Conservation (phyloP, 352 stramenopile species). For the Phytophthora sansomeana region DNA sequence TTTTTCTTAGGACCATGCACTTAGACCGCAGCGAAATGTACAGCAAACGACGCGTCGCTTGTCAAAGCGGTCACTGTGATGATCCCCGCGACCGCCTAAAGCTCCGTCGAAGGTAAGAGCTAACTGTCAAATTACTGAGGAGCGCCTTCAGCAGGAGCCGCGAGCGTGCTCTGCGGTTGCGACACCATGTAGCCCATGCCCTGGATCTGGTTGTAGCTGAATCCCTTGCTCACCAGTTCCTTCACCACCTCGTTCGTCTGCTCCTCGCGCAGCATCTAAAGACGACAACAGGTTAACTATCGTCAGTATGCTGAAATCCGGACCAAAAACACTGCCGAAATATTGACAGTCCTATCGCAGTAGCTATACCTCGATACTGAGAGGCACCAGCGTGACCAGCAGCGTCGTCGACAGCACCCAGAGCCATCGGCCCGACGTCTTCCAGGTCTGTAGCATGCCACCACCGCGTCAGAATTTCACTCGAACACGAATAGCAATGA, state of each 20-base stretch:
- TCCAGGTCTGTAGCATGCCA: slow-evolving; percentile 48
- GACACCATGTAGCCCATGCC: slow-evolving; percentile 85
- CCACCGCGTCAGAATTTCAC: slow-evolving; percentile 12
- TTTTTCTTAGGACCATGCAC: slow-evolving; percentile 3
- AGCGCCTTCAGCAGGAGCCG: slow-evolving; percentile 44
- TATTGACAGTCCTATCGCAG: not conserved
- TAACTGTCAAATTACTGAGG: slow-evolving; percentile 49
- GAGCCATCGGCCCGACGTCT: slow-evolving; percentile 71
- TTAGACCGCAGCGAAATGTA: slow-evolving; percentile 27
- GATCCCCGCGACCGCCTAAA: slow-evolving; percentile 1
- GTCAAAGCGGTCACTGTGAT: not conserved
- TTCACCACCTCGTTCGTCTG: slow-evolving; percentile 88
- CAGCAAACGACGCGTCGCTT: slow-evolving; percentile 21
- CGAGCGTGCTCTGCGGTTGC: slow-evolving; percentile 72
- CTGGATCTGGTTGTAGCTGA: slow-evolving; percentile 86
- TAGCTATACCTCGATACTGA: slow-evolving; percentile 82
- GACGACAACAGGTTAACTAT: slow-evolving; percentile 11
- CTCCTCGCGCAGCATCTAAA: slow-evolving; percentile 80
- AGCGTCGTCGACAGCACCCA: slow-evolving; percentile 88
- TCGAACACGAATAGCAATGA: not conserved
- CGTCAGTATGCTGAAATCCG: not conserved
- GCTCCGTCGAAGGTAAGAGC: slow-evolving; percentile 8
- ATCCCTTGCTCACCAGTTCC: slow-evolving; percentile 83
- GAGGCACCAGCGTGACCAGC: slow-evolving; percentile 84
- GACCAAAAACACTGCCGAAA: not conserved